Conservation (phyloP, 495 filamentous ascomycete species). For the Eremomyces bilateralis region DNA sequence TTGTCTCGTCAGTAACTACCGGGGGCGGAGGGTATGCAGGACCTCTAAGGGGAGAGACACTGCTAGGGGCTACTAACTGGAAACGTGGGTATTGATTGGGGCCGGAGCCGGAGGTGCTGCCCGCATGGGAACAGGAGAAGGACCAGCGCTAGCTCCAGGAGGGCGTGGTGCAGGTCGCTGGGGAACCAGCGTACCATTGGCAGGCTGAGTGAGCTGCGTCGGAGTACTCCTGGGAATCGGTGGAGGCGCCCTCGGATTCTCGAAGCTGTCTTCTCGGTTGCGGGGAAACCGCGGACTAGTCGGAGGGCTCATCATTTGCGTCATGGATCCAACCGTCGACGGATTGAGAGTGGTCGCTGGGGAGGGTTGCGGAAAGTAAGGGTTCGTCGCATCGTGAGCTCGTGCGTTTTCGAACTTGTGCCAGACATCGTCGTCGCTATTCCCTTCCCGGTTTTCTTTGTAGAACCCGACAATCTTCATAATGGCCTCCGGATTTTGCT, state of each 20-base stretch:
- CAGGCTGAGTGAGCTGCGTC: conserved; percentile 22
- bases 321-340: conserved; percentile 27
- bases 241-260: conserved; percentile 84
- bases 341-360: conserved; percentile 15
- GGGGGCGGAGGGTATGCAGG: too few relatives aligned
- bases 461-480: conserved; percentile 92
- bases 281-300: conserved; percentile 81
- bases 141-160: conserved; percentile 18
- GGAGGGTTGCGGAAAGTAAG: conserved; percentile 16
- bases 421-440: conserved; percentile 66
- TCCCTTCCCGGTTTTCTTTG: conserved; percentile 70
- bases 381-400: conserved; percentile 20
- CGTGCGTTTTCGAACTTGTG: conserved; percentile 83
- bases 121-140: conserved; percentile 20
- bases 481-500: conserved; percentile 84
- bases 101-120: conserved; percentile 21
- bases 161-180: conserved; percentile 45
- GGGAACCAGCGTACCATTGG: conserved; percentile 36
- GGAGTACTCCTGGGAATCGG: conserved; percentile 38
- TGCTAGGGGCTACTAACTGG: conserved; percentile 7
- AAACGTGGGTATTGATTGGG: conserved; percentile 5
- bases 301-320: conserved; percentile 56
- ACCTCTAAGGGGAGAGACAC: too few relatives aligned
- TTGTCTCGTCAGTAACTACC: conserved; percentile 20
- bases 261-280: conserved; percentile 69